These are phyloP conservation scores for Wickerhamiella brachini DNA, from an alignment of 805 yeast species.

Conservation along the genomic window DNA sequence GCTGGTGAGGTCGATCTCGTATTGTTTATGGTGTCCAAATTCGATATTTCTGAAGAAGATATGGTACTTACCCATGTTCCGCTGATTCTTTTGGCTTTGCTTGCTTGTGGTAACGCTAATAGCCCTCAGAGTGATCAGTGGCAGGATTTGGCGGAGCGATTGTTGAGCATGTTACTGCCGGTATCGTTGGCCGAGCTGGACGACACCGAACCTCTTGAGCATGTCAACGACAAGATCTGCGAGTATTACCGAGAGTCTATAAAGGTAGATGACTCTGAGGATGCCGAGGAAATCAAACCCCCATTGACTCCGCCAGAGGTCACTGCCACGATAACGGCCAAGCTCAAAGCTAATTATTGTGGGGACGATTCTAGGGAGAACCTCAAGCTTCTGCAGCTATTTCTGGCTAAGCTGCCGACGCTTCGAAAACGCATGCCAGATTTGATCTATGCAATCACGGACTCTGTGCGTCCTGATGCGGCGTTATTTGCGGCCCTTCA, in stretches of 20 bases:
- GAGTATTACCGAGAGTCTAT: conserved; percentile 22
- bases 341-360: conserved; percentile 16
- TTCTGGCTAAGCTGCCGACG: background rate
- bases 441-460: background rate
- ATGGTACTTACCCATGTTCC: conserved; percentile 70
- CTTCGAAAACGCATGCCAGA: background rate
- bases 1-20: conserved; percentile 33
- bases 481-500: conserved; percentile 8
- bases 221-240: conserved; percentile 22
- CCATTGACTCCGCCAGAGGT: conserved; percentile 14
- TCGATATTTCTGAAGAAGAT: conserved; percentile 77
- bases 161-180: conserved; percentile 46
- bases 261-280: background rate
- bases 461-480: conserved; percentile 3
- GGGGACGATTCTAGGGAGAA: conserved; percentile 2
- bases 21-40: conserved; percentile 45
- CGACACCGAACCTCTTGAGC: conserved; percentile 4
- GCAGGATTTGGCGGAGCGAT: conserved; percentile 24
- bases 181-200: conserved; percentile 24
- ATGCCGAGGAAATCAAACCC: conserved; percentile 23
- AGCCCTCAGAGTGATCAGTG: background rate
- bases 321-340: conserved; percentile 18
- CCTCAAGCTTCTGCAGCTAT: background rate
- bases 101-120: background rate
- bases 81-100: conserved; percentile 38